Evolutionary conservation across 768 basidiomycete species (phyloP).

Genomic region (Tremella yokohamensis): DNA sequence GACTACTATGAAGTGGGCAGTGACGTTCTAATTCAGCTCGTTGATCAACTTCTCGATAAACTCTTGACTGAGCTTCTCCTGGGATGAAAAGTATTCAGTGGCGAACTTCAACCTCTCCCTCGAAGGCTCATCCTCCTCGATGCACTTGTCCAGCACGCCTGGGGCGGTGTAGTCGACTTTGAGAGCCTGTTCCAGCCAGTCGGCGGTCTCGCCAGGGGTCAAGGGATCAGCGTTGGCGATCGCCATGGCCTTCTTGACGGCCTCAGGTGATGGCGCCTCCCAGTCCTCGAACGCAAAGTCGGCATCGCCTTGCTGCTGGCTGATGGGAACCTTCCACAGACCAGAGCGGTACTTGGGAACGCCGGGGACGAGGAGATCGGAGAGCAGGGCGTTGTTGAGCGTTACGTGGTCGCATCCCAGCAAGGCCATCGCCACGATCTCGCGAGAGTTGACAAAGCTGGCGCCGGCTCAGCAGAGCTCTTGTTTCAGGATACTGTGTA

Average conservation of each 20-base stretch:
- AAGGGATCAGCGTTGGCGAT: slow-evolving; percentile 33
- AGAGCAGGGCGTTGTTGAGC: slow-evolving; percentile 16
- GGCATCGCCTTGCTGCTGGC: slow-evolving; percentile 23
- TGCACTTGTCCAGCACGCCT: slow-evolving; percentile 40
- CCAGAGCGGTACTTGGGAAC: slow-evolving; percentile 25
- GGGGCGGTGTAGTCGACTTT: slow-evolving; percentile 36
- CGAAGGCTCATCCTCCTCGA: slow-evolving; percentile 35
- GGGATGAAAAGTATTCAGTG: slow-evolving; percentile 24
- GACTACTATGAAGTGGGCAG: too few relatives aligned
- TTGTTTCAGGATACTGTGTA: not conserved
- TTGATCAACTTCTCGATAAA: not conserved
- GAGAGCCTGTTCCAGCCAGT: slow-evolving; percentile 24
- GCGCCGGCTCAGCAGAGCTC: not conserved
- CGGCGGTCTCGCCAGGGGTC: slow-evolving; percentile 18
- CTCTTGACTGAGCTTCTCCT: not conserved
- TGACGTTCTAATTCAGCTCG: too few relatives aligned
- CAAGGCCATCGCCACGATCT: slow-evolving; percentile 34
- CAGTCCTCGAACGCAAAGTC: slow-evolving; percentile 25
- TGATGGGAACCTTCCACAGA: slow-evolving; percentile 23
- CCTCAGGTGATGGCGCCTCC: slow-evolving; percentile 16
- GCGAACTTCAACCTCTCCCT: slow-evolving; percentile 29
- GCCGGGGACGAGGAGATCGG: slow-evolving; percentile 18
- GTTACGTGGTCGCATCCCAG: slow-evolving; percentile 41
- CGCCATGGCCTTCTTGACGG: slow-evolving; percentile 17
- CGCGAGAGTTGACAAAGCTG: slow-evolving; percentile 38